Evolutionary conservation across 2,329 filamentous ascomycete species (phyloP).

Genomic region (Albophoma yamanashiensis): DNA sequence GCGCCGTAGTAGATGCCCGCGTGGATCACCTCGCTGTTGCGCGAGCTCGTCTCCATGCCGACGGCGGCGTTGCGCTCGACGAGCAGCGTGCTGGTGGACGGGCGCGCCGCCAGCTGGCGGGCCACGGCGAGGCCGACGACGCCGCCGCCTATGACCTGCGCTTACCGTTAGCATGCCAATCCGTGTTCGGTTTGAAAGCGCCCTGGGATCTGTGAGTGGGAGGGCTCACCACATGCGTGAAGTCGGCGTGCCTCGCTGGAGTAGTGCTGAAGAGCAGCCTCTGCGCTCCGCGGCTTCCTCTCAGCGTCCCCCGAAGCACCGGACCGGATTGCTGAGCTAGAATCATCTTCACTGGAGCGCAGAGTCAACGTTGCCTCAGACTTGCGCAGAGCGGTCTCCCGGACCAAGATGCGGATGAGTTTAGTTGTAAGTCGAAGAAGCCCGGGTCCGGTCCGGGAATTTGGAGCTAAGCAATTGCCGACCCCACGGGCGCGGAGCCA

Average conservation of each 20-base stretch:
- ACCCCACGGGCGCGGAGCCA: not conserved
- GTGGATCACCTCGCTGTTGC: conserved; percentile 95
- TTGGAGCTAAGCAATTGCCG: not conserved
- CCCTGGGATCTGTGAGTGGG: not conserved
- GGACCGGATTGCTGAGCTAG: conserved; percentile 1
- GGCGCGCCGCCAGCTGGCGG: conserved; percentile 55
- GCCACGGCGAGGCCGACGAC: conserved; percentile 75
- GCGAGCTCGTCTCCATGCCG: conserved; percentile 78
- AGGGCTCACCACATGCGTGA: conserved; percentile 35
- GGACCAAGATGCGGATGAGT: not conserved
- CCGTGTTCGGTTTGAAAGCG: not conserved
- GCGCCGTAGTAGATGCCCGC: conserved; percentile 85
- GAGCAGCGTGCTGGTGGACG: conserved; percentile 57
- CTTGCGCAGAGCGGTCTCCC: not conserved
- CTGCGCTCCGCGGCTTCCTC: conserved; percentile 1
- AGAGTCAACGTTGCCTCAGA: not conserved
- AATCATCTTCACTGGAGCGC: conserved; percentile 1
- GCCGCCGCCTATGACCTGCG: conserved; percentile 47
- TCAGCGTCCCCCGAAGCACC: not conserved
- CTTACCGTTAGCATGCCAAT: not conserved
- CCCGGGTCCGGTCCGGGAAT: not conserved
- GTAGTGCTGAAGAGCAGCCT: conserved; percentile 24
- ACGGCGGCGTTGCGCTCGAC: conserved; percentile 68
- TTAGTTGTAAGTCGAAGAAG: not conserved
- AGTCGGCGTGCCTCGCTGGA: conserved; percentile 23